Base-by-base conservation (phyloP, 805 yeast species). In the Isabelozyma pseudorhagii region DNA sequence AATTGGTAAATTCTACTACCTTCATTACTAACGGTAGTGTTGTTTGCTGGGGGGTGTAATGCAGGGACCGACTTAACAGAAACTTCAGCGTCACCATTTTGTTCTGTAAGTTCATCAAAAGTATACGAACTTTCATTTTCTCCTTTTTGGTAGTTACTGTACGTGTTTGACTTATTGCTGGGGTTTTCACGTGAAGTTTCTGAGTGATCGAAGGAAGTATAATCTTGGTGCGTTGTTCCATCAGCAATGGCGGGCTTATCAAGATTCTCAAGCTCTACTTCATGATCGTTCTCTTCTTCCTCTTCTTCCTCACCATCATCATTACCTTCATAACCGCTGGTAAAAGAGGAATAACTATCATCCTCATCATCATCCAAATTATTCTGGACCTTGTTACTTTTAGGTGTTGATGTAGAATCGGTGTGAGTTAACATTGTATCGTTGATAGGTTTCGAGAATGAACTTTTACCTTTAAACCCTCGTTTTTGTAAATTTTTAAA, bases 351-450 rank as follows among this genome's bases (percentile, higher is more conserved):
- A 43, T 67, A 69, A 13, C 61, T 68, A 21, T 57, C 58, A 8
- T 46, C 36, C 10, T 31, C 44, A 6, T 50, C 54, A 8, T 52
- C 53, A 13, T 31, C n/a, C 10, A 46, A 40, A 14, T 50, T 42
- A 45, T 50, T 46, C 40, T 28, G 25, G 34, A 46, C 14, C 38
- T 48, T 45, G 39, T 42, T 27, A 9, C 61, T 55, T 40, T 71
- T 71, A 0, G 77, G 77, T 1, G 77, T 72, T 11, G 75, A 71
- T 1, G 78, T 72, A 1, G 74, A 70, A 1, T 74, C 71, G 4
- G 61, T 53, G 31, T 31, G 45, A 9, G 13, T 31, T 27, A 14
- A 8, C 8, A 38, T 46, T 48, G 38, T 8, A 11, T 36, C 46
- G 17, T 29, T 38, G 13, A 31, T 14, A 9, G 42, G 39, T 8